Base-by-base conservation (phyloP, 306 rosid species). In the Dicorynia guianensis region DNA sequence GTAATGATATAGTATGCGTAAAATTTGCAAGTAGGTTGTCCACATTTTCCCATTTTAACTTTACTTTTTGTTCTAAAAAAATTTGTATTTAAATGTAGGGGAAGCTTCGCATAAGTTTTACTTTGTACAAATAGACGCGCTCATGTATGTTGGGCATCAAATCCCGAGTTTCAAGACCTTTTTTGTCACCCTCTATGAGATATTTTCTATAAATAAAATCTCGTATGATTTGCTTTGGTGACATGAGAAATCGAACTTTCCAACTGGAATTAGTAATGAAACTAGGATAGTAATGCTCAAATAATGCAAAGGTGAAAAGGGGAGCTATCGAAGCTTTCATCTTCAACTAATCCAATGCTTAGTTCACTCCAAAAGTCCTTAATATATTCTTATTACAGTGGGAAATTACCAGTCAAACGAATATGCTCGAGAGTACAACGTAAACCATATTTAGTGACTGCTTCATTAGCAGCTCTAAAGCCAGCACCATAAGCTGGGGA, bases 401-500 rank as follows among this genome's bases (percentile, higher is more conserved):
- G 99, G 80, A 96, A 83, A 76, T 63, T 72, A 81, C 99, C 98
- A 0, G 97, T 89, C 62, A 67, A 55, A 69, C 57, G 88, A 74
- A 96, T 93, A 86, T 96, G 99, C 4, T 93, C 93, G 34, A 96
- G 97, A 1, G 98, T 96, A 12, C 74, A 34, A 57, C 89, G 91
- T 71, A 96, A 76, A 49, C 99, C 98, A 59, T 89, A 90, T 73
- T 76, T 91, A 55, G 71, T 85, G 73, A 93, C 97, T 50, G 99
- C 98, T 50, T 85, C 94, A 85, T 86, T 88, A 17, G 98, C 99
- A 67, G 96, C 77, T 83, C 99, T 88, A 76, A 84, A 96, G 14
- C 99, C 98, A 69, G 91, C 98, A 49, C 99, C 99, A 72, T 96
- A 96, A 7, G 94, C 96, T 44, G 93, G 91, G 11, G 99, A 96